Conservation (phyloP, 2,329 filamentous ascomycete genomes). For the Diaporthe sp. region DNA sequence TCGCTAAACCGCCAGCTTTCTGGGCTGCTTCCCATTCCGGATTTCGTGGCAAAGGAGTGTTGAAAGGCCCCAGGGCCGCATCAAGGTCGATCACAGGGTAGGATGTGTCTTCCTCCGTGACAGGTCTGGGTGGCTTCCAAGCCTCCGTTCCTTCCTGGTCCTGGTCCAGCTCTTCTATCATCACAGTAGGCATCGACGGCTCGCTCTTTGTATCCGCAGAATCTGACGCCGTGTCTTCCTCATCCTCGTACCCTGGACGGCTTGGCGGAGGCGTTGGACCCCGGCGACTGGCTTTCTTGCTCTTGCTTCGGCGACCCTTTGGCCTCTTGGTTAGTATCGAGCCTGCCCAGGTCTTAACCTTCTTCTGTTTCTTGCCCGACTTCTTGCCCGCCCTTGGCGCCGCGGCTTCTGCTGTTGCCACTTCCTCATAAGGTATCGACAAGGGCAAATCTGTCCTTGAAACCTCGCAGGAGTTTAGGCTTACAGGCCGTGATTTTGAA, state of each 20-base stretch:
- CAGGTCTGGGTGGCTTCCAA: slow-evolving; percentile 56
- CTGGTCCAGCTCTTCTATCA: slow-evolving; percentile 56
- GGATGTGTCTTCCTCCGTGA: slow-evolving; percentile 72
- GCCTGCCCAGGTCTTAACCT: slow-evolving; percentile 81
- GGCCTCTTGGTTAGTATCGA: slow-evolving; percentile 76
- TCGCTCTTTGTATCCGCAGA: slow-evolving; percentile 48
- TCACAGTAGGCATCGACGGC: slow-evolving; percentile 55
- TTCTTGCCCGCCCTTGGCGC: slow-evolving; percentile 49
- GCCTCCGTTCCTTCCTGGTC: slow-evolving; percentile 47
- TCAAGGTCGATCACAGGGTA: slow-evolving; percentile 94
- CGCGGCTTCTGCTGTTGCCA: slow-evolving; percentile 44
- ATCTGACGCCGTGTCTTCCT: slow-evolving; percentile 48
- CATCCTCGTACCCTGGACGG: slow-evolving; percentile 48
- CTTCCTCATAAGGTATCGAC: slow-evolving; percentile 54
- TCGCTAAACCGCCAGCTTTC: slow-evolving; percentile 67
- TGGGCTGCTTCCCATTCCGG: slow-evolving; percentile 78
- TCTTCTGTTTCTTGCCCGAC: slow-evolving; percentile 68
- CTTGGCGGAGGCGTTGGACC: slow-evolving; percentile 63
- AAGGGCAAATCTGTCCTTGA: slow-evolving; percentile 50
- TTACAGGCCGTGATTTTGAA: slow-evolving; percentile 61
- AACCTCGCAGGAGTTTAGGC: slow-evolving; percentile 60
- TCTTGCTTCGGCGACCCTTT: slow-evolving; percentile 63
- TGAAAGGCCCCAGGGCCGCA: slow-evolving; percentile 92
- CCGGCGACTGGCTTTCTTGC: slow-evolving; percentile 57
- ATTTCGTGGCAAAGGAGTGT: slow-evolving; percentile 78